phyloP scores from a whole-genome alignment of 2,329 filamentous ascomycete genomes.

The Thielaviopsis euricoi region DNA sequence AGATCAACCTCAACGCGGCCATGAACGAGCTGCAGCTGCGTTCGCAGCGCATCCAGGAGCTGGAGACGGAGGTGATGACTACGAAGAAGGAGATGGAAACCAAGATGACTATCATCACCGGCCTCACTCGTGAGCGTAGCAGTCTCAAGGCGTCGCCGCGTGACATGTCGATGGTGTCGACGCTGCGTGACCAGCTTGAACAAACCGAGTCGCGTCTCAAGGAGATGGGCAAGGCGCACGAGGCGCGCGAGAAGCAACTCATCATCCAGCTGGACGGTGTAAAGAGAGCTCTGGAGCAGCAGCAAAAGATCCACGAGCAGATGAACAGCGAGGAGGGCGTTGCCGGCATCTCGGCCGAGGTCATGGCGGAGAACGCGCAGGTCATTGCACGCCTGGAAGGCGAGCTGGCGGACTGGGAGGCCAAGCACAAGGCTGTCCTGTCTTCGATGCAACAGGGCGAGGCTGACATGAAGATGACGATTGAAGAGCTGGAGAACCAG shows the following conservation, averaged over 20 bases:
- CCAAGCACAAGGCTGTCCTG: constrained; percentile 55
- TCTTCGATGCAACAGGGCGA: constrained; percentile 58
- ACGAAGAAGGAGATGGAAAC: constrained; percentile 92
- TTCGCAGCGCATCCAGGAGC: constrained; percentile 75
- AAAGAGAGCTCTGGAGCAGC: constrained; percentile 10
- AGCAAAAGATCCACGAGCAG: constrained; percentile 5
- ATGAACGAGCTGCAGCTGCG: constrained; percentile 82
- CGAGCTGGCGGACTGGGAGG: constrained; percentile 60
- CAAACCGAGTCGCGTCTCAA: constrained; percentile 70
- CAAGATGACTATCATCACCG: constrained; percentile 91
- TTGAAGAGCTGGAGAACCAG: constrained; percentile 53
- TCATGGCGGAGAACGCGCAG: constrained; percentile 6
- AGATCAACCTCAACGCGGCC: constrained; percentile 75
- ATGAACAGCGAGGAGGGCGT: neutral
- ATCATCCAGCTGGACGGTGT: constrained; percentile 47
- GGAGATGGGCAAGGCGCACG: constrained; percentile 55
- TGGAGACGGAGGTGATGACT: constrained; percentile 69
- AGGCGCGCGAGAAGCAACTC: constrained; percentile 59
- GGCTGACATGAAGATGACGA: constrained; percentile 52
- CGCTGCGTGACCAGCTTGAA: constrained; percentile 73
- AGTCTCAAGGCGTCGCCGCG: constrained; percentile 72
- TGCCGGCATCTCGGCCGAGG: neutral
- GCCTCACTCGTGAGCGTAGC: constrained; percentile 79
- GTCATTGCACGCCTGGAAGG: constrained; percentile 46
- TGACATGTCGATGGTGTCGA: constrained; percentile 80